Percentiles rank a stretch among this genome's conserved stretches.
Conservation (phyloP, 2,329 filamentous ascomycete genomes). For the Fusarium praegraminearum region DNA sequence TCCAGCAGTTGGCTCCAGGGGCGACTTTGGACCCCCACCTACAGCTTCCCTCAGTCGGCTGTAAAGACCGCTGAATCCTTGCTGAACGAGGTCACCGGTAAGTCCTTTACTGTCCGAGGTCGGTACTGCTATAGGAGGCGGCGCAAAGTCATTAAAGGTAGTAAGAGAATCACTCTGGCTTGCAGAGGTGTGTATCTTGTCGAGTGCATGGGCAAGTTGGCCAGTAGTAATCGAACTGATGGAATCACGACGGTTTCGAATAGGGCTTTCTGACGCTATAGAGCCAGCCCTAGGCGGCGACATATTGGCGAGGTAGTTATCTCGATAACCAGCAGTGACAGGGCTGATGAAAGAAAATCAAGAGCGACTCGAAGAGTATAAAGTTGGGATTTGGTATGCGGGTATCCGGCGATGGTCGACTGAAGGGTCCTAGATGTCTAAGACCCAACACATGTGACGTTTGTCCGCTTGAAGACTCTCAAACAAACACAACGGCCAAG, state of each 20-base stretch:
- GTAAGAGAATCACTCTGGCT: constrained; percentile 87
- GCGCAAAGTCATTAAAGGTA: constrained; percentile 93
- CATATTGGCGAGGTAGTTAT: constrained; percentile 28
- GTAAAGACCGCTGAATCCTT: constrained; percentile 90
- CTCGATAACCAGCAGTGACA: not conserved
- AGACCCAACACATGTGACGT: constrained; percentile 29
- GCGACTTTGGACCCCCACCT: constrained; percentile 64
- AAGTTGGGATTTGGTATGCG: constrained; percentile 3
- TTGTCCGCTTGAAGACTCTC: constrained; percentile 28
- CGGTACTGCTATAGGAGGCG: constrained; percentile 70
- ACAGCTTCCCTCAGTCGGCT: constrained; percentile 86
- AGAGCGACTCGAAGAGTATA: not conserved
- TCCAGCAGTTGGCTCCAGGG: constrained; percentile 50
- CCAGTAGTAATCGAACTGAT: constrained; percentile 68
- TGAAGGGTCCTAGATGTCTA: constrained; percentile 4
- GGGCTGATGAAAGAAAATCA: not conserved
- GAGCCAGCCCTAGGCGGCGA: constrained; percentile 50
- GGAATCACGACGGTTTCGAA: constrained; percentile 55
- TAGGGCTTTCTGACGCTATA: constrained; percentile 47
- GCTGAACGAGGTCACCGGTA: constrained; percentile 80
- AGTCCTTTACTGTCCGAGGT: constrained; percentile 76
- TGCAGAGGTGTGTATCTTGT: constrained; percentile 90
- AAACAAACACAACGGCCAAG: constrained; percentile 28
- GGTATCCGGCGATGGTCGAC: constrained; percentile 4
- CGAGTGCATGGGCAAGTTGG: constrained; percentile 80